Percentiles rank a stretch among this genome's conserved stretches.
Conservation (phyloP, 345 rosid species). For the Cardamine chenopodiifolia region DNA sequence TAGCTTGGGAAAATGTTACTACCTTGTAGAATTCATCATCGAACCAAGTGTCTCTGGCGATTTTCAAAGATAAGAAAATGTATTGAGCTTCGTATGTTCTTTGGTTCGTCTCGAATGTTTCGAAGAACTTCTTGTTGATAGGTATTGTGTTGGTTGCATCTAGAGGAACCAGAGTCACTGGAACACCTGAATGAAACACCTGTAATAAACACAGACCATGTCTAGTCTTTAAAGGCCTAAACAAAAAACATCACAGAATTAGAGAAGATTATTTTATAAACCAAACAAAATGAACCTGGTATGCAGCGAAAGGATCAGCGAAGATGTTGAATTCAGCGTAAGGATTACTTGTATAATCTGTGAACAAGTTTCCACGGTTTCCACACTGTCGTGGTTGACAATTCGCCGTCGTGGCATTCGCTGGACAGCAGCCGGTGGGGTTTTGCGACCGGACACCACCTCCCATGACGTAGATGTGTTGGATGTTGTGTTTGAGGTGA, state of each 20-base stretch:
- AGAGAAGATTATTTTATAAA: background rate
- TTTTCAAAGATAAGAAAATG: constrained; percentile 70
- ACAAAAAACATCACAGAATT: background rate
- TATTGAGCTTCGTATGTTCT: constrained; percentile 80
- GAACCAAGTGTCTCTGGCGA: constrained; percentile 73
- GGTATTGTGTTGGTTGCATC: constrained; percentile 96
- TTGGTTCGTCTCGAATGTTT: constrained; percentile 60
- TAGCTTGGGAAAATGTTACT: constrained; percentile 39
- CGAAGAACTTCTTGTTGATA: constrained; percentile 54
- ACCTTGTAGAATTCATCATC: constrained; percentile 64
- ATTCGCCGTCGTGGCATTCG: constrained; percentile 46
- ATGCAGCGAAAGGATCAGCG: constrained; percentile 86
- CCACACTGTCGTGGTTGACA: constrained; percentile 69
- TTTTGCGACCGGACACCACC: constrained; percentile 75
- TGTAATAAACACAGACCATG: constrained; percentile 8
- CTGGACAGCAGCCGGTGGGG: constrained; percentile 71
- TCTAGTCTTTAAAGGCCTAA: background rate
- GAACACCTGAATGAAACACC: constrained; percentile 91
- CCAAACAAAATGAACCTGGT: constrained; percentile 53
- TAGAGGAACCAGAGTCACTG: constrained; percentile 75
- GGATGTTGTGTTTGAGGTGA: constrained; percentile 66
- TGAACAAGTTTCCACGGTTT: constrained; percentile 68
- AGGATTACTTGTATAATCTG: constrained; percentile 74
- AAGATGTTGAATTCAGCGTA: constrained; percentile 89
- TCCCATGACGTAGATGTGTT: constrained; percentile 84